Evolutionary conservation across 2,329 filamentous ascomycete species (phyloP), one percentile per base, ranked within the genome.

Genomic region (Alternaria dauci): DNA sequence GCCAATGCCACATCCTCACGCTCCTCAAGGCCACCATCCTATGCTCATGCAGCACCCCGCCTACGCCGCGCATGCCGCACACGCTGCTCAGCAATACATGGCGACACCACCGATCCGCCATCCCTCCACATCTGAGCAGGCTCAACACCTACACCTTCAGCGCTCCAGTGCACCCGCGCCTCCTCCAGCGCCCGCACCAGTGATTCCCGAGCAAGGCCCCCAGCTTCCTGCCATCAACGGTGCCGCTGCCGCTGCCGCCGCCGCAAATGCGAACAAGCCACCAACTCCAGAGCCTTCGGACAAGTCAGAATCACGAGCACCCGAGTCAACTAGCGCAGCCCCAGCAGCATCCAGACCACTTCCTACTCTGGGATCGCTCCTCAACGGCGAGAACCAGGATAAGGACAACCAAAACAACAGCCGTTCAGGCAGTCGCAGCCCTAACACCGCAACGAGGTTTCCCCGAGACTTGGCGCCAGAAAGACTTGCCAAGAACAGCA

Each of bases 281-380:
- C 72, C 72, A 18, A 71, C 69, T 2, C 75, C 75, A 34, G 73
- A 74, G 54, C 62, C 68, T 6, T 58, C 71, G 3, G 71, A 77
- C 83, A 72, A 80, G 81, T 34, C 80, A 74, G 61, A 80, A 65
- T 44, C 80, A 71, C 70, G 80, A 76, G 76, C 65, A 82, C 82
- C 67, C 3, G 75, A 78, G 38, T 59, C 71, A 3, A 72, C 71
- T 55, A 65, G 65, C 44, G 51, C 64, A 28, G 65, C 71, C 26
- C 60, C 71, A 39, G 63, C 71, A 39, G 62, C 70, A 1, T 74
- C 75, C 34, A 77, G 76, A 44, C 79, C 79, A 2, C 86, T 88
- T 28, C 87, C 87, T 8, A 74, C 69, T 8, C 66, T 76, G 1
- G 71, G 71, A 11, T 76, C 75, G 1, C 69, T 77, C 26, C 71